Evolutionary conservation across 192 early-diverging fungal genomes (phyloP), one percentile per base, ranked within the genome.

Genomic region (Geosiphon pyriformis): DNA sequence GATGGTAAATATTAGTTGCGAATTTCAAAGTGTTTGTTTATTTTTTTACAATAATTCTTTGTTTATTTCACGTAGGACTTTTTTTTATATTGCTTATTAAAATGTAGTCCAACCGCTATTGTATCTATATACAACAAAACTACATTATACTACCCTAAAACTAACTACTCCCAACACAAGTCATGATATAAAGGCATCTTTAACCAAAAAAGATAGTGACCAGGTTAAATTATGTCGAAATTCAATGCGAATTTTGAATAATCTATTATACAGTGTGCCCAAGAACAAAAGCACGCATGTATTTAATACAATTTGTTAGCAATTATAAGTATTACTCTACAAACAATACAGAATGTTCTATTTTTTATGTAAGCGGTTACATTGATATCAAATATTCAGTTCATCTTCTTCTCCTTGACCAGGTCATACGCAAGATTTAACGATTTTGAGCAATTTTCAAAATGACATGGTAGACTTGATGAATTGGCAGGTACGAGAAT

Each of bases 241-340:
- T 53, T 53, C 52, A 17, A 53, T 53, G 25, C n/a, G 52, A 53
- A 53, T 53, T 53, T 53, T 53, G 25, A 53, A 53, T 25, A 53
- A 53, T 6, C 25, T 53, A 53, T 20, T 53, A 53, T 7, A 53
- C 8, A 53, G n/a, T 53, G 25, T 53, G 25, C 52, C 52, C 7
- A 53, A 53, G 52, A 22, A 53, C 52, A 17, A 22, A 22, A 10
- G 17, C 42, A 46, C 6, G 42, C n/a, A n/a, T n/a, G n/a, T n/a
- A n/a, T n/a, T n/a, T n/a, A n/a, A n/a, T n/a, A n/a, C n/a, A n/a
- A n/a, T n/a, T n/a, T n/a, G n/a, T n/a, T n/a, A n/a, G n/a, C n/a
- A n/a, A n/a, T n/a, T n/a, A n/a, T n/a, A n/a, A n/a, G n/a, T n/a
- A n/a, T n/a, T n/a, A n/a, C n/a, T n/a, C n/a, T n/a, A n/a, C n/a